phyloP scores from a whole-genome alignment of 1,284 basidiomycete species.

The Ganoderma boninense region DNA sequence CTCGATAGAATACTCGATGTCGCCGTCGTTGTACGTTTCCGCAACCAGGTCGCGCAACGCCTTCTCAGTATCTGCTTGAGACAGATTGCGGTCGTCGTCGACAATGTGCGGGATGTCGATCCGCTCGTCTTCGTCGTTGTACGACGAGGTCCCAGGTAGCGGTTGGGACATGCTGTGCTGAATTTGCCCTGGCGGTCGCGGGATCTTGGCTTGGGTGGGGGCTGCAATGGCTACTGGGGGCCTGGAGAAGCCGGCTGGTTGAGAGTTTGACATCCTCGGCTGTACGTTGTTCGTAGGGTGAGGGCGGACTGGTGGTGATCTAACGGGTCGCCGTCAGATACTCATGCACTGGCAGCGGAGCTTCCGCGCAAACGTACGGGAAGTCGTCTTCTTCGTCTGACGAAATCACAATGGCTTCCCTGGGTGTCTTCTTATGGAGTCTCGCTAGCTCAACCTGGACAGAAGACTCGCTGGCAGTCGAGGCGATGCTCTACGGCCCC shows the following conservation, averaged over 20 bases:
- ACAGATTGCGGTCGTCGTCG: conserved; percentile 48
- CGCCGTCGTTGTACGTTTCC: conserved; percentile 46
- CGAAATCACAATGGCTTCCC: conserved; percentile 32
- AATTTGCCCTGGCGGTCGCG: conserved; percentile 13
- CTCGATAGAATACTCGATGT: conserved; percentile 62
- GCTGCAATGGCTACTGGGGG: conserved; percentile 21
- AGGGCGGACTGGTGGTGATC: conserved; percentile 26
- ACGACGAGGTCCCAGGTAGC: conserved; percentile 6
- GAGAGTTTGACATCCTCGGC: neutral
- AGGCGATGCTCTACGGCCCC: conserved; percentile 21
- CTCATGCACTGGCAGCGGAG: neutral
- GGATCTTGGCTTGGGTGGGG: conserved; percentile 15
- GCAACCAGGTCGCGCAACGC: conserved; percentile 68
- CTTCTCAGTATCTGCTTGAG: conserved; percentile 66
- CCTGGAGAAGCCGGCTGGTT: conserved; percentile 19
- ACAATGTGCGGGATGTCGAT: conserved; percentile 45
- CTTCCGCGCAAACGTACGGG: conserved; percentile 18
- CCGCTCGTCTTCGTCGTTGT: conserved; percentile 28
- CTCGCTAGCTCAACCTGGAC: conserved; percentile 7
- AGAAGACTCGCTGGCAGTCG: conserved; percentile 15
- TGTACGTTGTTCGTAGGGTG: conserved; percentile 22
- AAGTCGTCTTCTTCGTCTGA: conserved; percentile 39
- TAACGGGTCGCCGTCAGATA: neutral
- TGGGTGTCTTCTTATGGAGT: neutral
- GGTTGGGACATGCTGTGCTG: neutral